phyloP scores from a whole-genome alignment of 116 monocot species.

The Posidonia oceanica region DNA sequence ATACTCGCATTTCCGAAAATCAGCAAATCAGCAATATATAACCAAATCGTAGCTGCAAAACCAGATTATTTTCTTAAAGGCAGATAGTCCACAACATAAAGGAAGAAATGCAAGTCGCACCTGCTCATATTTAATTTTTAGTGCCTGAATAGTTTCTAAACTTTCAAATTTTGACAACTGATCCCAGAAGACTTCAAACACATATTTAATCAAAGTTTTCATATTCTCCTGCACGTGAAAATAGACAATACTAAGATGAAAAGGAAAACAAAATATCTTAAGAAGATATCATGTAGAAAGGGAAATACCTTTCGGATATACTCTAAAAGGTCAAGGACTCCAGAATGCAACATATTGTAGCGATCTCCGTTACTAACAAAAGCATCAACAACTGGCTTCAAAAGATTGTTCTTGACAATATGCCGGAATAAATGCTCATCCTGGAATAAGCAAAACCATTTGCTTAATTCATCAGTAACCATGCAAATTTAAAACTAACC shows the following conservation, averaged over 20 bases:
- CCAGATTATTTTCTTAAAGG: neutral
- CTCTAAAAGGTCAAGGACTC: slow-evolving; percentile 82
- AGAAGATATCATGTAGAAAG: neutral
- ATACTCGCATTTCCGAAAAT: neutral
- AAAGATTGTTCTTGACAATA: slow-evolving; percentile 73
- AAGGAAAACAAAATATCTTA: neutral
- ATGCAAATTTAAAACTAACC: neutral
- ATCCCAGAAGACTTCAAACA: slow-evolving; percentile 67
- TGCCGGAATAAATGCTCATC: slow-evolving; percentile 38
- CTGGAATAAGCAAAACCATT: slow-evolving; percentile 11
- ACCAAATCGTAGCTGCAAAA: neutral
- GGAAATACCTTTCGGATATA: slow-evolving; percentile 66
- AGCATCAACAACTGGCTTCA: slow-evolving; percentile 80
- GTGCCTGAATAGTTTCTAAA: slow-evolving; percentile 45
- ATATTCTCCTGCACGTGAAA: slow-evolving; percentile 42
- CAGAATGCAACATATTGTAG: slow-evolving; percentile 94
- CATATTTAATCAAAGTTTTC: slow-evolving; percentile 37
- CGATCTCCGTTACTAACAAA: slow-evolving; percentile 76
- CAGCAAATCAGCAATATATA: neutral
- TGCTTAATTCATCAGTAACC: neutral
- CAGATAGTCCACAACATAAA: neutral
- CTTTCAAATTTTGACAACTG: slow-evolving; percentile 59
- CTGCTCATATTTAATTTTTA: slow-evolving; percentile 92
- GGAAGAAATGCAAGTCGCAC: slow-evolving; percentile 15
- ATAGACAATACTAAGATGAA: neutral